Evolutionary conservation across 1,284 basidiomycete species (phyloP), one percentile per base, ranked within the genome.

Genomic region (Cryptococcus sp.): DNA sequence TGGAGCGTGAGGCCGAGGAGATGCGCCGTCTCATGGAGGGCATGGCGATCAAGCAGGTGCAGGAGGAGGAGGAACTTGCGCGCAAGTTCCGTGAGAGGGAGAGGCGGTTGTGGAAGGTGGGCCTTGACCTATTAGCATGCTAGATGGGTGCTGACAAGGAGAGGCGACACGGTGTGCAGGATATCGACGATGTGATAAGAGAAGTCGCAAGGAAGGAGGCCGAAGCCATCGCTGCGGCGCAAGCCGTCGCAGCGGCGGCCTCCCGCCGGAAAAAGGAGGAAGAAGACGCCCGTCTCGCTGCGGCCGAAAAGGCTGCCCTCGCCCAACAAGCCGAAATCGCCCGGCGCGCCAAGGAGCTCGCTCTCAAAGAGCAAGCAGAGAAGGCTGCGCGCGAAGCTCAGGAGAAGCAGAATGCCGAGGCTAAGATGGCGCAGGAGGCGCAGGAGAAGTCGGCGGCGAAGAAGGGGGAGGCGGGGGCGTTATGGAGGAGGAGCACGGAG

Each of bases 401-500:
- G 7, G 59, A 60, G 37, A 61, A 55, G 23, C 48, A 24, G 33
- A 23, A 33, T 23, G 23, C 36, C 0, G 61, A 56, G 28, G 52
- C 48, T 13, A 52, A 46, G 42, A 43, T 48, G 15, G 60, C 63
- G 21, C 54, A 55, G n/a, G 63, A 61, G 16, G 55, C 47, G 5
- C 38, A 53, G 39, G 58, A 56, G 11, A 62, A 57, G 24, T 56
- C 20, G 2, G 54, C 39, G 8, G 52, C 52, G 1, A 55, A 56
- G 44, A 56, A 57, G 46, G 60, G 56, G 18, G 52, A 57, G 36
- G 79, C 84, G 7, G 80, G 80, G 38, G 82, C 84, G 13, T 88
- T 91, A 65, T 94, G 88, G 87, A 69, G 73, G 46, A 73, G 80
- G 24, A 88, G 85, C 56, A 82, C 86, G 16, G 77, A 79, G 18